Conservation (phyloP, 495 filamentous ascomycete genomes). For the Pyrenula aspistea region DNA sequence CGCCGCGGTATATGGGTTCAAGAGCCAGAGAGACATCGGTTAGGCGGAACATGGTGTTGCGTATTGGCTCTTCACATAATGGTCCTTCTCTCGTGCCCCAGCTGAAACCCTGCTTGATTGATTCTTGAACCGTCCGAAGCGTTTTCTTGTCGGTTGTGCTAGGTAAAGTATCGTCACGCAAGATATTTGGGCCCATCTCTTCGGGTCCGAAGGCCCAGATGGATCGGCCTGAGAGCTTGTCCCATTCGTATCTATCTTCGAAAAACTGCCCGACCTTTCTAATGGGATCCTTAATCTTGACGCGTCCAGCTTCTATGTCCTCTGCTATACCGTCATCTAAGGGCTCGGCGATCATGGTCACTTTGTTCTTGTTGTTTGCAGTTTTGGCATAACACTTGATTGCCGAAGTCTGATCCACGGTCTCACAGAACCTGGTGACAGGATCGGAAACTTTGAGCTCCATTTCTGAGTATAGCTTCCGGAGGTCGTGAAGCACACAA, state of each 20-base stretch:
- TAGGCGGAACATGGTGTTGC: conserved; percentile 89
- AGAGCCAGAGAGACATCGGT: conserved; percentile 80
- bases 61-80: conserved; percentile 96
- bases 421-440: conserved; percentile 95
- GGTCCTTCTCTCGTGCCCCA: conserved; percentile 95
- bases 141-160: conserved; percentile 82
- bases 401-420: conserved; percentile 91
- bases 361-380: conserved; percentile 98
- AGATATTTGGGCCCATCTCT: conserved; percentile 87
- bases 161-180: conserved; percentile 92
- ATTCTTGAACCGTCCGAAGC: conserved; percentile 77
- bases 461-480: conserved; percentile 94
- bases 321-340: conserved; percentile 89
- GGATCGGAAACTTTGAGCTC: conserved; percentile 97
- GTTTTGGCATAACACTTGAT: conserved; percentile 97
- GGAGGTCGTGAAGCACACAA: conserved; percentile 91
- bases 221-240: conserved; percentile 82
- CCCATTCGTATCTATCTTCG: conserved; percentile 95
- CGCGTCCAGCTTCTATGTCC: conserved; percentile 84
- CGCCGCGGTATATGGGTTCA: conserved; percentile 86
- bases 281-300: conserved; percentile 85
- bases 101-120: conserved; percentile 85
- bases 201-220: conserved; percentile 99
- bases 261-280: conserved; percentile 93
- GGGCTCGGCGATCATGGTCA: conserved; percentile 96